phyloP scores from a whole-genome alignment of 768 basidiomycete species.

The Suillus subalutaceus region DNA sequence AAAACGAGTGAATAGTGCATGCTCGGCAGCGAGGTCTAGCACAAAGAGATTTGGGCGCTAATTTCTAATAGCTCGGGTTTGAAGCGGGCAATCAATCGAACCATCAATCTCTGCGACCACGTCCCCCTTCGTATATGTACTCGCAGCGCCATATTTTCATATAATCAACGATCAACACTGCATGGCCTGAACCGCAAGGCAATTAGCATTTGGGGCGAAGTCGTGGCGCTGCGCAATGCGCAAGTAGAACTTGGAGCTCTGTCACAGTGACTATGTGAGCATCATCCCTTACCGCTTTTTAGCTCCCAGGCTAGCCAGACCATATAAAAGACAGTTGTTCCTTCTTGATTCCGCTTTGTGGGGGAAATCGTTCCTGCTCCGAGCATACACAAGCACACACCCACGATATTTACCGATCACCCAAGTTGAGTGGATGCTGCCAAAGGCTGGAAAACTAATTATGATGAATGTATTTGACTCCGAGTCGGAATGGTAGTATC shows the following conservation, averaged over 20 bases:
- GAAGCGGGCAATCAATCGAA: not conserved
- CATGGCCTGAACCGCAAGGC: not conserved
- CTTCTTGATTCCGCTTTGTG: not conserved
- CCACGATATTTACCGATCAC: not conserved
- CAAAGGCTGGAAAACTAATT: not conserved
- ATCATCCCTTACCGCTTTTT: not conserved
- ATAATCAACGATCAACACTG: not conserved
- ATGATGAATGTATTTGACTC: not conserved
- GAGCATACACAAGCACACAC: not conserved
- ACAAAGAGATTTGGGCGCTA: constrained; percentile 3
- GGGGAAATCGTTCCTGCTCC: not conserved
- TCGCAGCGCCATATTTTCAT: not conserved
- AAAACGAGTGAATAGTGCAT: constrained; percentile 6
- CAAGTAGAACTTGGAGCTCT: not conserved
- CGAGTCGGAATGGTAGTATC: too few species aligned
- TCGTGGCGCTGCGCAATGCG: not conserved
- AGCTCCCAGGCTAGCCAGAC: too few species aligned
- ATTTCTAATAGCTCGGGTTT: not conserved
- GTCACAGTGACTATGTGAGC: not conserved
- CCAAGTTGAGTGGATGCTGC: not conserved
- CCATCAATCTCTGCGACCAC: not conserved
- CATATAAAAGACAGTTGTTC: too few species aligned
- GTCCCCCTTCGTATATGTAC: not conserved
- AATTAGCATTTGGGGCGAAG: not conserved
- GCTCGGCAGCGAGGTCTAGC: constrained; percentile 2